Conservation (phyloP, 768 basidiomycete genomes). For the Podaxis carcinomalis region DNA sequence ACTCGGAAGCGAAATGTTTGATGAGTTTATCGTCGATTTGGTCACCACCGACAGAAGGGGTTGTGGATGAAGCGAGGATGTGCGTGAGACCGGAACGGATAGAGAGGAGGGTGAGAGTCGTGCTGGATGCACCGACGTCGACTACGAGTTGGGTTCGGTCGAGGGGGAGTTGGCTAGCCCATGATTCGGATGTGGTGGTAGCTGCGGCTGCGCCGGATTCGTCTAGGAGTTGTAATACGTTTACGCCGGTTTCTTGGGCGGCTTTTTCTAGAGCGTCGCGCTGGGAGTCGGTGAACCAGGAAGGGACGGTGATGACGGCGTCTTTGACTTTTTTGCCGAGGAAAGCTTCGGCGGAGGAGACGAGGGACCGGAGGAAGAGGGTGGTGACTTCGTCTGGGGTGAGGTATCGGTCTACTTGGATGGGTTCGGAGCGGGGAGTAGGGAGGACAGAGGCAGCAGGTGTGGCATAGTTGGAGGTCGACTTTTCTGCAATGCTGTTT, state of each 20-base stretch:
- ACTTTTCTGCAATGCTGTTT: constrained; percentile 23
- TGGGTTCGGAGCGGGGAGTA: constrained; percentile 73
- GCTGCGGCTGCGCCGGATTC: constrained; percentile 78
- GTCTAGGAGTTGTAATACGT: constrained; percentile 82
- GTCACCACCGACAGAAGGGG: constrained; percentile 54
- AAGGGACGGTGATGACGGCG: constrained; percentile 81
- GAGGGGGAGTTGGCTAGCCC: constrained; percentile 32
- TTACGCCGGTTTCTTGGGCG: constrained; percentile 75
- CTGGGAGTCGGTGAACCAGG: constrained; percentile 69
- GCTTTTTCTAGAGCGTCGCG: constrained; percentile 68
- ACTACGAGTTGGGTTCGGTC: constrained; percentile 81
- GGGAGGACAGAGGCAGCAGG: constrained; percentile 65
- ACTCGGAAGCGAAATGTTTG: constrained; percentile 91
- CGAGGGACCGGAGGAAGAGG: constrained; percentile 80
- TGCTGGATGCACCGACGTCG: constrained; percentile 75
- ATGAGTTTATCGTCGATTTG: constrained; percentile 79
- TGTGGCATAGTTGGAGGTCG: constrained; percentile 47
- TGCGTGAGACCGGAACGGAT: constrained; percentile 73
- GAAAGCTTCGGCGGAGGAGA: constrained; percentile 88
- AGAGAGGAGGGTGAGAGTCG: constrained; percentile 65
- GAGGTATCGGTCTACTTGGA: constrained; percentile 61
- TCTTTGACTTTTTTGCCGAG: constrained; percentile 75
- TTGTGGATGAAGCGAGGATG: constrained; percentile 50
- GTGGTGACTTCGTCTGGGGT: constrained; percentile 81
- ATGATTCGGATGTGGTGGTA: constrained; percentile 44